These are phyloP conservation scores for Macrocybe gigantea DNA, from an alignment of 768 basidiomycete species.

Conservation along the genomic window DNA sequence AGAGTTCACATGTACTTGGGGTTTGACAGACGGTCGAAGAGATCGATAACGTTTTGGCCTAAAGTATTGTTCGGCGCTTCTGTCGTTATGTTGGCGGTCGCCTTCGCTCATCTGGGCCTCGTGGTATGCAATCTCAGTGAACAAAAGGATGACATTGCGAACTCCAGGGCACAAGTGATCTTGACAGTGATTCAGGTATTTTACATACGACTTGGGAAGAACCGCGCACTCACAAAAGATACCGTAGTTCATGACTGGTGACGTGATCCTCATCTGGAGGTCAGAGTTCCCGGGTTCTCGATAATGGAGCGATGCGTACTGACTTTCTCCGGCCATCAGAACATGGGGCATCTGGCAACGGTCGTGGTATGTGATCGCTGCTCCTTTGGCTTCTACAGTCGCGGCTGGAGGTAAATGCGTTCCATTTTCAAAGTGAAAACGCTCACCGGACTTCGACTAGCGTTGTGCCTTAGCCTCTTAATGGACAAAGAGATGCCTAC, in stretches of 20 bases:
- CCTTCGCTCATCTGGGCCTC: conserved; percentile 1
- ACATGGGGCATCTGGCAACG: too few species aligned
- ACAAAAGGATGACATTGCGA: not conserved
- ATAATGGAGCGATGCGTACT: not conserved
- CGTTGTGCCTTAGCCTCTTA: too few species aligned
- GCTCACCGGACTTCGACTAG: too few species aligned
- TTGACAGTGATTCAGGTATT: conserved; percentile 1
- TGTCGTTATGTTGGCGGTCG: not conserved
- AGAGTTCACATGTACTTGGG: not conserved
- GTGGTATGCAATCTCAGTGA: not conserved
- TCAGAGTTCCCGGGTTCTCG: conserved; percentile 2
- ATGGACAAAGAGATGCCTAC: too few species aligned
- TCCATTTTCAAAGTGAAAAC: too few species aligned
- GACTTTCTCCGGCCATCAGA: too few species aligned
- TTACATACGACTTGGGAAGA: not conserved
- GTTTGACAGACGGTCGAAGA: not conserved
- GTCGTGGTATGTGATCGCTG: too few species aligned
- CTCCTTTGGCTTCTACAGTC: too few species aligned
- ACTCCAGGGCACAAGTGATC: not conserved
- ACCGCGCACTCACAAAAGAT: too few species aligned
- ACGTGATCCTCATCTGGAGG: conserved; percentile 11
- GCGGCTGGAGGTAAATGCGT: too few species aligned
- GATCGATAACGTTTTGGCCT: not conserved
- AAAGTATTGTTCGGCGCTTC: conserved; percentile 1
- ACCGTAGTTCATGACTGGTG: conserved; percentile 8